Conservation (phyloP, 495 filamentous ascomycete genomes). For the Antarctomyces pellizariae region DNA sequence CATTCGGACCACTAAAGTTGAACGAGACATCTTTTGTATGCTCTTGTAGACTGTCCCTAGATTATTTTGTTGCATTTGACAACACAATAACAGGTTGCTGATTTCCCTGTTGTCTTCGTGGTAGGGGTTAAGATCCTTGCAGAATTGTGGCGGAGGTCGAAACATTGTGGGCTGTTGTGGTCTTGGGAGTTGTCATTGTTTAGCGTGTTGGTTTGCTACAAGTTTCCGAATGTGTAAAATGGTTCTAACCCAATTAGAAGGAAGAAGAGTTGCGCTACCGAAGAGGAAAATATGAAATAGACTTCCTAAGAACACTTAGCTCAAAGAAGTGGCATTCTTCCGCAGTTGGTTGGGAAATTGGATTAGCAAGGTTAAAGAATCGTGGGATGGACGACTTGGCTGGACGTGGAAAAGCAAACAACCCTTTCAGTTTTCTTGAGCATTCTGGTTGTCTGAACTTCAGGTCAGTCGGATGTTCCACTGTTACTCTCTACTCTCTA, state of each 20-base stretch:
- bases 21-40: conserved; percentile 4
- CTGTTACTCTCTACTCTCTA: too few species aligned
- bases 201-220: conserved; percentile 8
- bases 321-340: conserved; percentile 45
- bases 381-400: conserved; percentile 12
- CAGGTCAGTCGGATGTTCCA: too few species aligned
- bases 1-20: conserved; percentile 7
- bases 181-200: conserved; percentile 48
- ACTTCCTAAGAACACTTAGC: conserved; percentile 54
- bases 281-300: conserved; percentile 18
- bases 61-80: conserved; percentile 8
- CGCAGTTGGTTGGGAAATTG: conserved; percentile 20
- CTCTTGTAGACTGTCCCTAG: conserved; percentile 7
- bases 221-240: conserved; percentile 7
- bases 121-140: conserved; percentile 12
- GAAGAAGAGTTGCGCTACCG: conserved; percentile 9
- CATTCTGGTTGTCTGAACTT: too few species aligned
- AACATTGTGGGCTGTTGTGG: conserved; percentile 36
- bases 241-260: conserved; percentile 6
- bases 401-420: conserved; percentile 40
- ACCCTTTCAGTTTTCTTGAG: conserved; percentile 63
- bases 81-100: conserved; percentile 9
- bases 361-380: conserved; percentile 18
- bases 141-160: conserved; percentile 20
- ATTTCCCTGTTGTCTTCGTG: conserved; percentile 10